Conservation (phyloP, 2,329 filamentous ascomycete species). For the Penicillium sp. region DNA sequence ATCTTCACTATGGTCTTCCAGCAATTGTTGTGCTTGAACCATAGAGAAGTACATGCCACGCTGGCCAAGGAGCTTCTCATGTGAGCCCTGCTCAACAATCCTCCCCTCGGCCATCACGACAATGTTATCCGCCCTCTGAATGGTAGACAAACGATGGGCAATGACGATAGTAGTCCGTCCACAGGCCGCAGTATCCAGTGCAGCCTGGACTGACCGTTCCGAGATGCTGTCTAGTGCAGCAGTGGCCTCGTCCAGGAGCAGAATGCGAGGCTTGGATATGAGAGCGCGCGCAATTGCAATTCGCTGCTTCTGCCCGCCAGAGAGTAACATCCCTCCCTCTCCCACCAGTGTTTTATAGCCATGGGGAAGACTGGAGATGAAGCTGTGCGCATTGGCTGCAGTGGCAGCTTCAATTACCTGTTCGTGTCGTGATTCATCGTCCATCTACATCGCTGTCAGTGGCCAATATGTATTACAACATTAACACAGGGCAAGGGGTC, state of each 20-base stretch:
- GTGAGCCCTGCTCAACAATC: slow-evolving; percentile 54
- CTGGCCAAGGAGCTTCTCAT: slow-evolving; percentile 35
- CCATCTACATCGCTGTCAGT: neutral
- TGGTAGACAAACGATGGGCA: slow-evolving; percentile 20
- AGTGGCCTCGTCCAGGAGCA: slow-evolving; percentile 87
- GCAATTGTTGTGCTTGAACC: neutral
- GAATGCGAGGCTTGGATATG: slow-evolving; percentile 65
- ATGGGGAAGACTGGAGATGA: slow-evolving; percentile 6
- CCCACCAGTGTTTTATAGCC: slow-evolving; percentile 10
- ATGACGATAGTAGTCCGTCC: slow-evolving; percentile 55
- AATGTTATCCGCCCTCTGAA: slow-evolving; percentile 19
- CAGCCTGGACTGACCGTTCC: slow-evolving; percentile 14
- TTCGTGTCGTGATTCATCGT: neutral
- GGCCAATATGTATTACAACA: no score
- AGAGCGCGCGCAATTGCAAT: slow-evolving; percentile 78
- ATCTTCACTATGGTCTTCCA: neutral
- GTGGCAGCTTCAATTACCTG: neutral
- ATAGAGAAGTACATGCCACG: slow-evolving; percentile 20
- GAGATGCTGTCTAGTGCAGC: slow-evolving; percentile 53
- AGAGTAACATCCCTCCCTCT: slow-evolving; percentile 67
- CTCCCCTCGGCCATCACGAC: slow-evolving; percentile 22
- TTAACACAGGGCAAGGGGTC: no score
- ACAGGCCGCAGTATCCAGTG: slow-evolving; percentile 9
- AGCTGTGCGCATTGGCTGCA: slow-evolving; percentile 10
- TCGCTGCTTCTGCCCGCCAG: slow-evolving; percentile 79